Evolutionary conservation across 495 filamentous ascomycete genomes (phyloP), one percentile per base, ranked within the genome.

Genomic region (Neohortaea acidophila): DNA sequence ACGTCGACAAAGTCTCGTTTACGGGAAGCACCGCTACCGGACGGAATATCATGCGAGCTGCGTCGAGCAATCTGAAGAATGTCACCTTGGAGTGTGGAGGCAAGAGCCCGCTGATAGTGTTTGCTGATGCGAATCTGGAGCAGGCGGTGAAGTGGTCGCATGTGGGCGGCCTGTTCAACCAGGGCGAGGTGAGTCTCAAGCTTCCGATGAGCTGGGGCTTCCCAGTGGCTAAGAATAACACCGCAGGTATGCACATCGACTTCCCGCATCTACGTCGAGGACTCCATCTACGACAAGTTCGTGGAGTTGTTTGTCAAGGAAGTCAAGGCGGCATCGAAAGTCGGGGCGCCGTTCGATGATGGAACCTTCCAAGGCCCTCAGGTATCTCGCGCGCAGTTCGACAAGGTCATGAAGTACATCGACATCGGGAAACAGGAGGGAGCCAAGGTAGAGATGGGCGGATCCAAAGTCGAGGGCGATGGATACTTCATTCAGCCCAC

Each of bases 401-500:
- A 44, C 21, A 30, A 24, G 6, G 40, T 47, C 9, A 11, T 29
- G 14, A 33, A 36, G 9, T 47, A 43, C 22, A 36, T 47, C 20
- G 30, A 54, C 29, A 48, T 45, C 32, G 48, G 43, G 27, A 44
- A 41, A 4, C 50, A 58, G 40, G 40, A 47, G 36, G 44, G 53
- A 21, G 38, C 29, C 1, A 48, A 52, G 21, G 21, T 47, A 2
- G 39, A 39, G 26, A 59, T 48, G 9, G 50, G 46, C 15, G 38
- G 13, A 4, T 39, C 38, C 7, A 24, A 33, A 9, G 38, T 34
- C 0, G 44, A 54, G 17, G 38, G 14, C 15, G 34, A 61, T 37
- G 64, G 66, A 11, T 68, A 56, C 43, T 70, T 61, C 38, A 56
- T 69, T 14, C 40, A 60, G 24, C 61, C 62, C 7, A 72, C 67